Evolutionary conservation across 2,329 filamentous ascomycete genomes (phyloP).

Genomic region (Talaromyces pinophilus): DNA sequence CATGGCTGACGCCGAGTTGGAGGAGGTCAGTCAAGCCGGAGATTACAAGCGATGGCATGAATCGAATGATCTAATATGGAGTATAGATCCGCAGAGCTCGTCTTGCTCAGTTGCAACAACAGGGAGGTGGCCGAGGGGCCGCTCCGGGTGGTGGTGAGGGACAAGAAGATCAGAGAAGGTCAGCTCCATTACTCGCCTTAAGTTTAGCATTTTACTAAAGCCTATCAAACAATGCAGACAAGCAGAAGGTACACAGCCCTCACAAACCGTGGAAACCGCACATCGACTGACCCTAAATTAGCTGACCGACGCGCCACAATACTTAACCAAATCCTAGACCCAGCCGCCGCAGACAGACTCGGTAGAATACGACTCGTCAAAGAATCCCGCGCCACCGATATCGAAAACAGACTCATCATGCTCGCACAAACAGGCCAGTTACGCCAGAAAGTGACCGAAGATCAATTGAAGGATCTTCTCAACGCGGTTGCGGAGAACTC

Average conservation of each 20-base stretch:
- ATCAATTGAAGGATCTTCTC: constrained; percentile 88
- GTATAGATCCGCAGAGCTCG: constrained; percentile 83
- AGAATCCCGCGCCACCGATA: constrained; percentile 80
- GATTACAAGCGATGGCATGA: not conserved
- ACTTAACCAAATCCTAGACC: constrained; percentile 89
- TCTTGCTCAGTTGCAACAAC: constrained; percentile 85
- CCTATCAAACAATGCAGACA: constrained; percentile 2
- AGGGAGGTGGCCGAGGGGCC: constrained; percentile 53
- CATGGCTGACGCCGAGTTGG: constrained; percentile 68
- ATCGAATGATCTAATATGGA: not conserved
- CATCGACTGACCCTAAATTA: constrained; percentile 22
- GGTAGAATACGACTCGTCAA: constrained; percentile 95
- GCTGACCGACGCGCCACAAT: constrained; percentile 52
- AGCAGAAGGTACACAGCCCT: constrained; percentile 18
- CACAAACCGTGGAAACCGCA: not conserved
- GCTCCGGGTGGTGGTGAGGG: constrained; percentile 53
- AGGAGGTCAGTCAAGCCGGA: constrained; percentile 51
- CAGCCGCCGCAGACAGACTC: constrained; percentile 88
- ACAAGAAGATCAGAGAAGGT: constrained; percentile 68
- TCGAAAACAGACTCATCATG: constrained; percentile 92
- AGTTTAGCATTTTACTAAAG: not conserved
- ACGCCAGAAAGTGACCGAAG: constrained; percentile 82
- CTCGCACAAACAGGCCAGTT: constrained; percentile 86
- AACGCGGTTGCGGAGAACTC: constrained; percentile 78
- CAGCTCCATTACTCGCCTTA: constrained; percentile 32